Conservation (phyloP, 73 alveolate genomes). For the Symbiodinium natans region DNA sequence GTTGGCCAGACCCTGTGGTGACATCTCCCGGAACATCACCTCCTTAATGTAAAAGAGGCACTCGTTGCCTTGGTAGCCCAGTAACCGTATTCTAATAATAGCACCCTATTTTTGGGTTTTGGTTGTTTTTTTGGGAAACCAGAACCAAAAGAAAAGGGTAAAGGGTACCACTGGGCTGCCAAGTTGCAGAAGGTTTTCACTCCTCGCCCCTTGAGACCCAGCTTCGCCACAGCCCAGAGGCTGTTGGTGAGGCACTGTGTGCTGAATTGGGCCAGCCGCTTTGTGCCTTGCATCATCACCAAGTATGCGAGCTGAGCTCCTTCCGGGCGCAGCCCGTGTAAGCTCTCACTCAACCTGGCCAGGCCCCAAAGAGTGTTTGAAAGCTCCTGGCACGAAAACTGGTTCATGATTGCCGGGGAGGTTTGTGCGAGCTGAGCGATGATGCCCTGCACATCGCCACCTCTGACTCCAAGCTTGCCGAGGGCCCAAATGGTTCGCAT, state of each 20-base stretch:
- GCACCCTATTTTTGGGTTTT: no score
- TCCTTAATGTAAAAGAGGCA: constrained; percentile 30
- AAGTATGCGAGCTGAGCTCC: background rate
- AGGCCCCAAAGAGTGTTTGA: constrained; percentile 77
- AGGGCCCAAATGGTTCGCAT: constrained; percentile 33
- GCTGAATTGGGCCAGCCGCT: background rate
- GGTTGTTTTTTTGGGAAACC: no score
- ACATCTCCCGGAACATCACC: constrained; percentile 72
- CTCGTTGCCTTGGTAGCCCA: no score
- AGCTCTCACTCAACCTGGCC: constrained; percentile 17
- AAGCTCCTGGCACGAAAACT: background rate
- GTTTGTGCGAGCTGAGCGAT: background rate
- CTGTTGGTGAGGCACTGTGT: constrained; percentile 67
- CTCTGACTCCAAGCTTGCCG: constrained; percentile 35
- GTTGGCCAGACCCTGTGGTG: constrained; percentile 79
- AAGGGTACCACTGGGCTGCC: no score
- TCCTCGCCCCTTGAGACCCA: constrained; percentile 37
- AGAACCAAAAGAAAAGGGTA: no score
- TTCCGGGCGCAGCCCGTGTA: background rate
- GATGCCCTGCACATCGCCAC: constrained; percentile 45
- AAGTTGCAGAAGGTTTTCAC: background rate
- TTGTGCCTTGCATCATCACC: background rate
- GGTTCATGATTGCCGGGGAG: background rate
- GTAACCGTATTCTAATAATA: no score
- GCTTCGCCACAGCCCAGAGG: constrained; percentile 80